Percentiles rank a stretch among this genome's conserved stretches.
Evolutionary conservation across 495 filamentous ascomycete genomes (phyloP).

Genomic region (Annulohypoxylon moriforme): DNA sequence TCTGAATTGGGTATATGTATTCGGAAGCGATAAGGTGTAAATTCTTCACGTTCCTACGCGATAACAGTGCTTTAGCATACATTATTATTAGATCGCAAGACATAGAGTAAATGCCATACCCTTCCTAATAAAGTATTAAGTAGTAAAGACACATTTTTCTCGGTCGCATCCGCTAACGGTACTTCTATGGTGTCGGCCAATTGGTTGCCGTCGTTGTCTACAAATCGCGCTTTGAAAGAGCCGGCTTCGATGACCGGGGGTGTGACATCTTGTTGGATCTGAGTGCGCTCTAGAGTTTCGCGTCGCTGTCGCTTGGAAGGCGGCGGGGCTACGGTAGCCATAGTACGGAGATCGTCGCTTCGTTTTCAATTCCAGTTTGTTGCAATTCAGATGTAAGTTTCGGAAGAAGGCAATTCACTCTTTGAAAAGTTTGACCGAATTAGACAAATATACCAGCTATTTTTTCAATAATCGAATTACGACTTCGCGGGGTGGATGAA

Average conservation of each 20-base stretch:
- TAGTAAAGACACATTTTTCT: conserved; percentile 91
- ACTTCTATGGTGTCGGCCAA: conserved; percentile 76
- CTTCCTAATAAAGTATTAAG: conserved; percentile 88
- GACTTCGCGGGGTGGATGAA: conserved; percentile 33
- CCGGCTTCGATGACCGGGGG: conserved; percentile 76
- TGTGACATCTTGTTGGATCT: conserved; percentile 80
- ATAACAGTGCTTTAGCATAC: conserved; percentile 26
- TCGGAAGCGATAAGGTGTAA: conserved; percentile 89
- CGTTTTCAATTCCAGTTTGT: too few species aligned
- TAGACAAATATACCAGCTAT: background rate
- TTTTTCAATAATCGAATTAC: conserved; percentile 9
- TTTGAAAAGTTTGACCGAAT: background rate
- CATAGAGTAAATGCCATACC: conserved; percentile 61
- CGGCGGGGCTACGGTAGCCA: conserved; percentile 91
- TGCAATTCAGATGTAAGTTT: background rate
- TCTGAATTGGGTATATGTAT: conserved; percentile 70
- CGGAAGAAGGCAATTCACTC: background rate
- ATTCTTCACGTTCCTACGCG: conserved; percentile 73
- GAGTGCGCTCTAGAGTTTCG: conserved; percentile 75
- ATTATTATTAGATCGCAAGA: background rate
- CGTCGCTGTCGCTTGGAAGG: conserved; percentile 90
- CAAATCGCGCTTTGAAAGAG: conserved; percentile 85
- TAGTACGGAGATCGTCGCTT: conserved; percentile 49
- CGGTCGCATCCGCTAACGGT: conserved; percentile 83
- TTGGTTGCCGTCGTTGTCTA: conserved; percentile 79